Evolutionary conservation across 139 green algal genomes (phyloP).

Genomic region (Ettlia oleoabundans): DNA sequence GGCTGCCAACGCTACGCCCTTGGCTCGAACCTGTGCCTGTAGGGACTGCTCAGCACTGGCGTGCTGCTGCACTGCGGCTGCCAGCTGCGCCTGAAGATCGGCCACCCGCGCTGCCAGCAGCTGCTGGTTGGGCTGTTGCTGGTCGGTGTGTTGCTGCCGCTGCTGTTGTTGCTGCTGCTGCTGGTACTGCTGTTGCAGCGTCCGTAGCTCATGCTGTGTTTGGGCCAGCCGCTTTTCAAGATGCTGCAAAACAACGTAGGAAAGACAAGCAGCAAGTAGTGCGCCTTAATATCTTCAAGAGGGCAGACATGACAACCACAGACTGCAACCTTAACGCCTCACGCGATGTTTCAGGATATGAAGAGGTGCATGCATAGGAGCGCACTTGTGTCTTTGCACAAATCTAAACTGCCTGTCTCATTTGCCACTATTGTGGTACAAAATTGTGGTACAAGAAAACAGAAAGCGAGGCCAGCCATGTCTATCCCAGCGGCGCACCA

Average conservation of each 20-base stretch:
- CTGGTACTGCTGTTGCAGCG: no score
- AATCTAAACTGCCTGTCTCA: no score
- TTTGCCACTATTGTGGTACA: background rate
- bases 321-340: no score
- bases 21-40: background rate
- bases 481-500: background rate
- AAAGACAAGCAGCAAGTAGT: no score
- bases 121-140: background rate
- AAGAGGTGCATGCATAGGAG: no score
- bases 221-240: constrained; percentile 18
- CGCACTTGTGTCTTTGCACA: no score
- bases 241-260: constrained; percentile 4
- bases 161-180: background rate
- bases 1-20: background rate
- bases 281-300: no score
- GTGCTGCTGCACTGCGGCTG: background rate
- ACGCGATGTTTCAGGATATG: no score
- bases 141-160: background rate
- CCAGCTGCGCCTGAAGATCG: background rate
- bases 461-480: background rate
- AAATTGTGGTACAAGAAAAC: background rate
- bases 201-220: no score
- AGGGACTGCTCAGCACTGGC: background rate
- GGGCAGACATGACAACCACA: no score
- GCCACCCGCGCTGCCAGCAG: constrained; percentile 1